Base-by-base conservation (phyloP, 306 rosid genomes). In the apple (Malus domestica) region DNA sequence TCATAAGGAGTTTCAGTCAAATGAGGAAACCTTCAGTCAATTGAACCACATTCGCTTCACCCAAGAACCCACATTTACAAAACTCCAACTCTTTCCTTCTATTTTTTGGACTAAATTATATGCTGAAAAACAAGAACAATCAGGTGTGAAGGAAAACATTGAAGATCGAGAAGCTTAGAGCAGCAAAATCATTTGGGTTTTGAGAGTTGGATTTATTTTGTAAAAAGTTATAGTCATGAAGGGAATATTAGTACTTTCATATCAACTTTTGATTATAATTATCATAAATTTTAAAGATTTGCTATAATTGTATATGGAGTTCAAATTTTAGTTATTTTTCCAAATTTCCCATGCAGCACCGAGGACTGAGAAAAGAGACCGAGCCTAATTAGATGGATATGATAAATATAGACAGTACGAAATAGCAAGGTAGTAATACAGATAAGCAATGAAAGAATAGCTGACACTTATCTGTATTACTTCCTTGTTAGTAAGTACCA, bases 321-420 rank as follows among this genome's bases (percentile, higher is more conserved):
- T 33, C 6, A 33, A 33, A 33, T 33, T 33, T 33, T 33, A 33
- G 35, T 33, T 5, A 33, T 33, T 33, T 33, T 33, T 33, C 35
- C 35, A 33, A 33, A 5, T 33, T 33, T 33, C 7, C 7, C 7
- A 33, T 33, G 35, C 35, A 94, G 86, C 76, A 94, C 96, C 0
- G 97, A 94, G 42, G 98, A 94, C 97, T 94, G 89, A 75, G 77
- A 82, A 78, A 68, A 51, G 76, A 46, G 74, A 84, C 29, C 45
- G 4, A 61, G 60, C 54, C 62, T 74, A 70, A 71, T 75, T 85
- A 83, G 72, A 79, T 69, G 74, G 68, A 66, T 42, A 68, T 58
- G 74, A 42, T 44, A 78, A 33, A 6, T 12, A 59, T 19, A 20
- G 58, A 42, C 4, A 20, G 3, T 16, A 44, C 59, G 61, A 61